Conservation (phyloP, 495 filamentous ascomycete species). For the Aspergillus sclerotiicarbonarius region DNA sequence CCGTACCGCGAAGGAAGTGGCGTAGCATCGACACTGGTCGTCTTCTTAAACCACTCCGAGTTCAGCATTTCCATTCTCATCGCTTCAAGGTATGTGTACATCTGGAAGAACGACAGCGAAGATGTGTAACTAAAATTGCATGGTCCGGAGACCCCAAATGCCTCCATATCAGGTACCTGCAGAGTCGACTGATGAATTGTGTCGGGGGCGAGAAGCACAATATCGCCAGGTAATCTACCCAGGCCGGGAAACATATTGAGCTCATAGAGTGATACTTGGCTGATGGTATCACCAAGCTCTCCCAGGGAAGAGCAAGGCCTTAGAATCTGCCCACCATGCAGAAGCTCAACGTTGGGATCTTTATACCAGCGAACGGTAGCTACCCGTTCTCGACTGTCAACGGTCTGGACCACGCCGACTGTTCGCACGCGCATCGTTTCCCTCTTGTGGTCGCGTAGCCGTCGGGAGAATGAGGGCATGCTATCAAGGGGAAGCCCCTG, state of each 20-base stretch:
- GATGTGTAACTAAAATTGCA: constrained; percentile 15
- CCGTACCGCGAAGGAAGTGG: constrained; percentile 17
- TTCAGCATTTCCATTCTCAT: constrained; percentile 17
- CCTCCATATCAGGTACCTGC: neutral
- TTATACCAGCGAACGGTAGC: constrained; percentile 56
- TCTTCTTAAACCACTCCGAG: constrained; percentile 25
- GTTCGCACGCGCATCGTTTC: constrained; percentile 22
- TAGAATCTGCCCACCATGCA: constrained; percentile 27
- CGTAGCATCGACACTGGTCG: constrained; percentile 15
- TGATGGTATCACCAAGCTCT: constrained; percentile 32
- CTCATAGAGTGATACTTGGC: constrained; percentile 60
- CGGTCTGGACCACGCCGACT: constrained; percentile 59
- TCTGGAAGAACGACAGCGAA: constrained; percentile 12
- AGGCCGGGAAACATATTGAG: constrained; percentile 44
- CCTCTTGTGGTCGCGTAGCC: neutral
- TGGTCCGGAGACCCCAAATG: constrained; percentile 3
- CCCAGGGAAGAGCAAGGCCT: constrained; percentile 40
- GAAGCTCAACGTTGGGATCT: constrained; percentile 39
- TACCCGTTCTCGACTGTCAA: constrained; percentile 51
- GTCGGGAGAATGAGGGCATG: neutral
- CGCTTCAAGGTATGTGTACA: constrained; percentile 13
- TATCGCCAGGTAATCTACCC: constrained; percentile 43
- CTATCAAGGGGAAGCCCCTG: neutral
- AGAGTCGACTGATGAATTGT: constrained; percentile 16
- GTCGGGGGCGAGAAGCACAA: constrained; percentile 48